Conservation (phyloP, 305 asterid genomes). For the Solanum hybrid region DNA sequence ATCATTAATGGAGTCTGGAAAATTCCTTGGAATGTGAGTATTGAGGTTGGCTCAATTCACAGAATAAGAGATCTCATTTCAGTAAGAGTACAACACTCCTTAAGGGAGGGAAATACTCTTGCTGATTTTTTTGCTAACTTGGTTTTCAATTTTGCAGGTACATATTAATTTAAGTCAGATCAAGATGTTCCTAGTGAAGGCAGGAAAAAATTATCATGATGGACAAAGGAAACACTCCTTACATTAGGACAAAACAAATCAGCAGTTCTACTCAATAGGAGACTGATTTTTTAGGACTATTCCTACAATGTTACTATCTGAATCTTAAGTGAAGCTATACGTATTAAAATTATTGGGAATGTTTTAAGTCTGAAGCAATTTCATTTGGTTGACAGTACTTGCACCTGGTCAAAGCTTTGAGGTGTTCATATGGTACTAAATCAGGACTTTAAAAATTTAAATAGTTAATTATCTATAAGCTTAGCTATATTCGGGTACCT, state of each 20-base stretch:
- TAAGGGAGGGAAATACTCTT: not conserved
- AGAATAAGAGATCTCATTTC: not conserved
- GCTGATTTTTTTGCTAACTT: not conserved
- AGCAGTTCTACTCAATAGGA: not conserved
- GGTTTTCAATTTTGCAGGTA: not conserved
- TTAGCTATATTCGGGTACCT: too few species aligned
- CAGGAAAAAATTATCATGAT: not conserved
- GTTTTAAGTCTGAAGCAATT: not conserved
- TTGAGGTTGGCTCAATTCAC: too few species aligned
- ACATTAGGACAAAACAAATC: not conserved
- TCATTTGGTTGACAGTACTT: not conserved
- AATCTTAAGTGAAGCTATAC: not conserved
- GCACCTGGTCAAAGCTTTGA: not conserved
- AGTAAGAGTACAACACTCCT: not conserved
- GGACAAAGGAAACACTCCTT: not conserved
- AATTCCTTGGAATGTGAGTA: not conserved
- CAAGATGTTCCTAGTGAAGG: not conserved
- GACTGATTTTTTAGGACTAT: not conserved
- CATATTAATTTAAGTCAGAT: not conserved
- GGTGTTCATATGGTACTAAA: too few species aligned
- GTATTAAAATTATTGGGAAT: too few species aligned
- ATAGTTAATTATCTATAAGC: too few species aligned
- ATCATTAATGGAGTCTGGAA: too few species aligned
- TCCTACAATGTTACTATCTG: not conserved
- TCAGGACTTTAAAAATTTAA: too few species aligned